phyloP scores from a whole-genome alignment of 768 basidiomycete genomes.

The Cystoderma amianthinum region DNA sequence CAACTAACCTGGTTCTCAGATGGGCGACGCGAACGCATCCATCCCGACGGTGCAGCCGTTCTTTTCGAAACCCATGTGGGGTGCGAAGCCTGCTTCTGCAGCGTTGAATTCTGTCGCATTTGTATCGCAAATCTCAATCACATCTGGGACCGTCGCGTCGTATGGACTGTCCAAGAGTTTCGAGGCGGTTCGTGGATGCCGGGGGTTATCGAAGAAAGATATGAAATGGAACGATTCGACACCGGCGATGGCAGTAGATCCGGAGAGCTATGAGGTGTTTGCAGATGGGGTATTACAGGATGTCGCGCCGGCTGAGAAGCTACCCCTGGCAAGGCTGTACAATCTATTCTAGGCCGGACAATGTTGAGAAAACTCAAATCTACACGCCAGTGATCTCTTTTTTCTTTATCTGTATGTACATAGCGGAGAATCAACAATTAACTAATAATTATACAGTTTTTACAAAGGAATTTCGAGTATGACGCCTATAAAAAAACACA shows the following conservation, averaged over 20 bases:
- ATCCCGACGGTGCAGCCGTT: slow-evolving; percentile 95
- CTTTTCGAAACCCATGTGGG: slow-evolving; percentile 92
- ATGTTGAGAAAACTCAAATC: background rate
- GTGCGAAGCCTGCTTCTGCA: slow-evolving; percentile 66
- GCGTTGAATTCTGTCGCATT: slow-evolving; percentile 83
- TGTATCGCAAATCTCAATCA: slow-evolving; percentile 71
- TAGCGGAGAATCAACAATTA: background rate
- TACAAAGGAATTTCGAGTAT: background rate
- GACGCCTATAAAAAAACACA: background rate
- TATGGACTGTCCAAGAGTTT: slow-evolving; percentile 69
- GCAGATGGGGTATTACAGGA: slow-evolving; percentile 78
- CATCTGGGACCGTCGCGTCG: slow-evolving; percentile 45
- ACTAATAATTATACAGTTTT: background rate
- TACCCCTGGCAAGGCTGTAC: slow-evolving; percentile 69
- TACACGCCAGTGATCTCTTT: background rate
- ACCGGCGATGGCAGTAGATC: slow-evolving; percentile 85
- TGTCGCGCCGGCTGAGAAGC: slow-evolving; percentile 60
- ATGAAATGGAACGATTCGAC: slow-evolving; percentile 90
- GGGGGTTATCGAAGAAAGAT: slow-evolving; percentile 71
- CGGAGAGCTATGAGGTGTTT: slow-evolving; percentile 84
- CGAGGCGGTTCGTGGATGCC: slow-evolving; percentile 72
- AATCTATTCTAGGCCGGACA: slow-evolving; percentile 64
- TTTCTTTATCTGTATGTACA: slow-evolving; percentile 4
- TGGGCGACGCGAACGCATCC: slow-evolving; percentile 96
- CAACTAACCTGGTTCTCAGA: slow-evolving; percentile 51